Conservation (phyloP, 805 yeast species). For the Suhomyces prunicola region DNA sequence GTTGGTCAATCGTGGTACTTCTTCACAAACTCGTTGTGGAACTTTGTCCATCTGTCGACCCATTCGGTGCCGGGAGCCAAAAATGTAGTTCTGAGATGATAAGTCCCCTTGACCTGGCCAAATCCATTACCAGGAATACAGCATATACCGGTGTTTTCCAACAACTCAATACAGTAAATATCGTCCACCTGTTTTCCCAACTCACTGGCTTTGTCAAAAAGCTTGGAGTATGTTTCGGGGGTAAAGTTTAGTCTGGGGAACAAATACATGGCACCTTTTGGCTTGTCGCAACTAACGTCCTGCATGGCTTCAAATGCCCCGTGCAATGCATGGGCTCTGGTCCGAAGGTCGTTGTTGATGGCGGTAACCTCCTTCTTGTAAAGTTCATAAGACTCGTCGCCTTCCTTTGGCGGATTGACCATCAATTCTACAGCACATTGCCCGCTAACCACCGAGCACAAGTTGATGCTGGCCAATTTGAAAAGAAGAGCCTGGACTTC, state of each 20-base stretch:
- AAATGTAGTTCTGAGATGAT: slow-evolving; percentile 94
- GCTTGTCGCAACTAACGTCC: slow-evolving; percentile 81
- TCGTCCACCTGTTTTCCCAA: slow-evolving; percentile 71
- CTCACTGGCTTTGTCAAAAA: slow-evolving; percentile 57
- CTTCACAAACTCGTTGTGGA: slow-evolving; percentile 71
- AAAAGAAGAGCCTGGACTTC: slow-evolving; percentile 69
- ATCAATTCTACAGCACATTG: slow-evolving; percentile 90
- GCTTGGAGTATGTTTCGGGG: slow-evolving; percentile 42
- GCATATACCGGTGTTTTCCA: slow-evolving; percentile 91
- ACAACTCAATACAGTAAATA: slow-evolving; percentile 78
- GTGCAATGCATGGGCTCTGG: slow-evolving; percentile 63
- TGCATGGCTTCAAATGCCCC: slow-evolving; percentile 73
- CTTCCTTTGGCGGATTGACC: slow-evolving; percentile 84
- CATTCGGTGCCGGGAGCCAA: slow-evolving; percentile 93
- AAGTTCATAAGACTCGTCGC: slow-evolving; percentile 68
- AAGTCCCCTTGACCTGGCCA: slow-evolving; percentile 87
- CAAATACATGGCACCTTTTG: slow-evolving; percentile 97
- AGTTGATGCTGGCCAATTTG: slow-evolving; percentile 85
- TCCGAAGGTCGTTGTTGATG: slow-evolving; percentile 60
- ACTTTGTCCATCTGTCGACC: slow-evolving; percentile 72
- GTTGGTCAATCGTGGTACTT: slow-evolving; percentile 37
- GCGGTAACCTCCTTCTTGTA: slow-evolving; percentile 60
- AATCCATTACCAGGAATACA: slow-evolving; percentile 98
- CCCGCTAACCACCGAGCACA: slow-evolving; percentile 94
- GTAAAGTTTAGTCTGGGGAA: slow-evolving; percentile 78